These are phyloP conservation scores for Ophiocordyceps robertsii DNA, from an alignment of 2,329 filamentous ascomycete genomes.

Conservation along the genomic window DNA sequence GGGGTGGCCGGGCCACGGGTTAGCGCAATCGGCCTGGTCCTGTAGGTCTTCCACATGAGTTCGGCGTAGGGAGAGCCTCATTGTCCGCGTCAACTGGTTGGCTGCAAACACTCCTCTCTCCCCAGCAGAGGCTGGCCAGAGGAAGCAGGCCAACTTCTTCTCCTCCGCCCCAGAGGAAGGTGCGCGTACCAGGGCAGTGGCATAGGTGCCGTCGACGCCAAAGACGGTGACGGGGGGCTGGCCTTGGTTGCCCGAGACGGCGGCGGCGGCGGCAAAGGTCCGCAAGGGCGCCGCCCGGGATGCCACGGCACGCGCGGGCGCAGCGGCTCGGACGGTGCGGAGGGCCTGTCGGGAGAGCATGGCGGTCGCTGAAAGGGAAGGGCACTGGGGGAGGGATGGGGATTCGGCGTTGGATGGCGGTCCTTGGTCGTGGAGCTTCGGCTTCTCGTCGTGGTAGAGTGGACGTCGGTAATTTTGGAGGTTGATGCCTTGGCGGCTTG, in stretches of 20 bases:
- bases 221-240: slow-evolving; percentile 86
- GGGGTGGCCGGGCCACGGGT: neutral
- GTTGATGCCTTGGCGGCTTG: slow-evolving; percentile 21
- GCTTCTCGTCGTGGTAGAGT: slow-evolving; percentile 9
- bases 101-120: no score
- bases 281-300: slow-evolving; percentile 43
- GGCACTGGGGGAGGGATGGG: slow-evolving; percentile 7
- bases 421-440: slow-evolving; percentile 12
- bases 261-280: slow-evolving; percentile 65
- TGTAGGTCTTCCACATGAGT: neutral
- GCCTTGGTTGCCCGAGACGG: slow-evolving; percentile 48
- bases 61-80: no score
- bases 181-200: slow-evolving; percentile 81
- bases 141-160: no score
- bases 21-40: no score
- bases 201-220: slow-evolving; percentile 96
- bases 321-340: slow-evolving; percentile 41
- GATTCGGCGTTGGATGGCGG: slow-evolving; percentile 14
- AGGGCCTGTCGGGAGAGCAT: slow-evolving; percentile 50
- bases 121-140: no score
- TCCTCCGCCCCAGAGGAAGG: neutral
- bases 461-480: slow-evolving; percentile 27
- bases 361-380: slow-evolving; percentile 11
- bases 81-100: no score
- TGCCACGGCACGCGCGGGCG: slow-evolving; percentile 41